Conservation (phyloP, 768 basidiomycete species). For the Boletus speciosus region DNA sequence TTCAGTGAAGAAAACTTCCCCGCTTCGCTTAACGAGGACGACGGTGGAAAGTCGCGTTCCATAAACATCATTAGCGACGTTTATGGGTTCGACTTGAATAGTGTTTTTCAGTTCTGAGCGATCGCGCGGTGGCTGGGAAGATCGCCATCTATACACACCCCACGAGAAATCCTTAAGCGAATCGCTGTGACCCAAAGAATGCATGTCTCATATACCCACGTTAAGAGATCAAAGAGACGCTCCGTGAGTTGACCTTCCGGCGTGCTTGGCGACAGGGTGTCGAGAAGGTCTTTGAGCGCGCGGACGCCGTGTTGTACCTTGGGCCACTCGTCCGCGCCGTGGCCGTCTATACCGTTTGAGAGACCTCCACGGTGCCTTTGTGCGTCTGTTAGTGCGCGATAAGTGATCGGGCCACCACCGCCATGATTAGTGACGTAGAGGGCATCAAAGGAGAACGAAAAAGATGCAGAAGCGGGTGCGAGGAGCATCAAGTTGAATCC, state of each 20-base stretch:
- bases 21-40: constrained; percentile 58
- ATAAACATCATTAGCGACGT: constrained; percentile 35
- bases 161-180: constrained; percentile 4
- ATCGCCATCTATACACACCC: constrained; percentile 22
- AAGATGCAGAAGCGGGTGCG: constrained; percentile 31
- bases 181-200: neutral
- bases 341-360: constrained; percentile 74
- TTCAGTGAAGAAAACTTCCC: constrained; percentile 65
- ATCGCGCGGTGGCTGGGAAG: constrained; percentile 40
- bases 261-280: constrained; percentile 32
- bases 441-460: constrained; percentile 46
- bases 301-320: constrained; percentile 63
- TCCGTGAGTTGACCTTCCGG: constrained; percentile 54
- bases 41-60: constrained; percentile 75
- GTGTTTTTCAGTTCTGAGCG: constrained; percentile 58
- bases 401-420: constrained; percentile 55
- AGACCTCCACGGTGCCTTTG: constrained; percentile 57
- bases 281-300: constrained; percentile 44
- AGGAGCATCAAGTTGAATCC: constrained; percentile 82
- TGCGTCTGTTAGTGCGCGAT: constrained; percentile 47
- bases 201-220: constrained; percentile 47
- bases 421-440: constrained; percentile 68
- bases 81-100: constrained; percentile 59
- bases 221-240: constrained; percentile 60
- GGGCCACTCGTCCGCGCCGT: constrained; percentile 62